Evolutionary conservation across 768 basidiomycete genomes (phyloP), one percentile per base, ranked within the genome.

Genomic region (Rhodotorula kratochvilovae): DNA sequence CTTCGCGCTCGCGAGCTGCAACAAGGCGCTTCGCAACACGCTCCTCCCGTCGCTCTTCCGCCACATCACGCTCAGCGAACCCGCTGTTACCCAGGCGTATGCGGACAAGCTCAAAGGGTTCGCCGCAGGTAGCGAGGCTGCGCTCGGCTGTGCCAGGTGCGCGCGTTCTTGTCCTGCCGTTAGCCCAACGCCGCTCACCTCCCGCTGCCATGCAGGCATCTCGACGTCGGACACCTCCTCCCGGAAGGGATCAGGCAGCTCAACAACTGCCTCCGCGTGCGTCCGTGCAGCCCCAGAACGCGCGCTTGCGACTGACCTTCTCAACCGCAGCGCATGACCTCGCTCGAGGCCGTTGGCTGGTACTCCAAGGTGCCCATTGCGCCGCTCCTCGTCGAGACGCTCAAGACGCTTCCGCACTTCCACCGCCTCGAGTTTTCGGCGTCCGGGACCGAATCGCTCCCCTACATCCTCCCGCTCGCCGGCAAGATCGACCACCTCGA

Each of bases 391-490:
- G 35, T 56, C 55, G 55, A 56, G 2, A 11, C 55, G 21, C 55
- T 56, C 35, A 1, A 5, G 12, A 23, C 5, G 35, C 16, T 56
- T 3, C 23, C 33, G 7, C 21, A 4, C 33, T 56, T 56, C 55
- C 19, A 23, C 21, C 23, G 11, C 13, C 55, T 56, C 55, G 2
- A 35, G 12, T 56, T 56, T 25, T 5, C 8, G 3, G 1, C 35
- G 17, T 7, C 5, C 55, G 35, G 55, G 3, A 15, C 27, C 55
- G 55, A 56, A 21, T 56, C 55, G 55, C 55, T 56, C 33, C 55
- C 55, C 13, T 31, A 56, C 55, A 39, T 56, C 55, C 55, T 56
- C 19, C 55, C 55, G 8, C 55, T 56, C 55, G 55, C 55, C 11
- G 11, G 23, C 55, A 56, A 56, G 35, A 16, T 56, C 23, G 16